phyloP scores from a whole-genome alignment of 2,329 filamentous ascomycete species.

The Curvularia verruculosa region DNA sequence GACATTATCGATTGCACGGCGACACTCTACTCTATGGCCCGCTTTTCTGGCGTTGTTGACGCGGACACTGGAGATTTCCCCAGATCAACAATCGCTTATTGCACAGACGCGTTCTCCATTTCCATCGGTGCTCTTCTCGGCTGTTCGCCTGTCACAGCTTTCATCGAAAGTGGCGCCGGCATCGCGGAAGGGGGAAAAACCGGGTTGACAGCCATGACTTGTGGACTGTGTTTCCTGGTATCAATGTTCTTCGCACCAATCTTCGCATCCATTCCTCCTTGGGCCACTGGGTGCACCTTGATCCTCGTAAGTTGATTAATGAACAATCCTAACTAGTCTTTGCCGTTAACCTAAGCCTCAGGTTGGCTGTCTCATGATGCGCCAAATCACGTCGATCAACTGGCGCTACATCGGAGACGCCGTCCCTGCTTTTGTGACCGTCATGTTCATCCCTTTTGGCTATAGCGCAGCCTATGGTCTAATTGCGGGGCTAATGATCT shows the following conservation, averaged over 20 bases:
- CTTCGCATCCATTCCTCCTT: conserved; percentile 86
- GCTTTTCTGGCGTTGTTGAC: conserved; percentile 80
- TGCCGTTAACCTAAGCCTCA: conserved; percentile 27
- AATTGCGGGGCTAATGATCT: conserved; percentile 78
- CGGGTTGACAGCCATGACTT: conserved; percentile 77
- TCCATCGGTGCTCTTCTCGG: conserved; percentile 81
- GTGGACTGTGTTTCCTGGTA: conserved; percentile 84
- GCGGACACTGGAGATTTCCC: conserved; percentile 85
- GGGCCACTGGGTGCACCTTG: conserved; percentile 85
- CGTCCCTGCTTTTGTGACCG: conserved; percentile 81
- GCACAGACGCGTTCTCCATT: conserved; percentile 81
- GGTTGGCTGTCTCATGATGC: conserved; percentile 75
- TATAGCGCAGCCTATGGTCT: conserved; percentile 88
- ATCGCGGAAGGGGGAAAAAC: conserved; percentile 88
- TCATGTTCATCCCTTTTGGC: conserved; percentile 85
- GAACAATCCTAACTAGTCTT: neutral
- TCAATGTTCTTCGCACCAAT: conserved; percentile 89
- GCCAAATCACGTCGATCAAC: conserved; percentile 79
- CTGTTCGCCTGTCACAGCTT: conserved; percentile 80
- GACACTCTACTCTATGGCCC: conserved; percentile 87
- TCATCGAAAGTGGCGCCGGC: conserved; percentile 84
- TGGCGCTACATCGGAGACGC: conserved; percentile 86
- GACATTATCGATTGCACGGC: conserved; percentile 89
- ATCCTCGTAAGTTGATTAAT: conserved; percentile 65
- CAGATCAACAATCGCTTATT: conserved; percentile 81